phyloP scores from a whole-genome alignment of 2,329 filamentous ascomycete genomes.

The Apiospora saccharicola region DNA sequence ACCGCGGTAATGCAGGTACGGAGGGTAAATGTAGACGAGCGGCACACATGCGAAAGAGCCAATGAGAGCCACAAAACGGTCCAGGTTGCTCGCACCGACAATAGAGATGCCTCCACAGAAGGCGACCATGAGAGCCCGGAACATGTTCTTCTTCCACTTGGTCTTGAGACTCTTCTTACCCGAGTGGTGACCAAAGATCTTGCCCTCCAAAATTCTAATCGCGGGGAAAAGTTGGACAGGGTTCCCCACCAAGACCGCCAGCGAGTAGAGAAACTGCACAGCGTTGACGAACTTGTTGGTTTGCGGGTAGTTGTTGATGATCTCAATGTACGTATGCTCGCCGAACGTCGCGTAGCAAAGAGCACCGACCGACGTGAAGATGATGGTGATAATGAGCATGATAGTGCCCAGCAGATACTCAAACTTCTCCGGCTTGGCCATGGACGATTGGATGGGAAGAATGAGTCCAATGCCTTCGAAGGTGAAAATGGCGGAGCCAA shows the following conservation, averaged over 20 bases:
- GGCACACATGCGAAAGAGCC: constrained; percentile 78
- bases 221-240: constrained; percentile 80
- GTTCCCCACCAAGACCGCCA: constrained; percentile 76
- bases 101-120: constrained; percentile 69
- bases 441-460: constrained; percentile 77
- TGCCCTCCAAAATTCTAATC: constrained; percentile 73
- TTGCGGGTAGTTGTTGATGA: constrained; percentile 80
- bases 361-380: constrained; percentile 76
- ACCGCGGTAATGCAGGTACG: constrained; percentile 73
- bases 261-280: constrained; percentile 76
- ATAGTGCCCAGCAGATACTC: constrained; percentile 69
- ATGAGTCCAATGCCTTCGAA: constrained; percentile 82
- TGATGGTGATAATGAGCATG: constrained; percentile 76
- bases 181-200: constrained; percentile 70
- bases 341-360: constrained; percentile 80
- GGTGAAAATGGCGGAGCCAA: constrained; percentile 79
- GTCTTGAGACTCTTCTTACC: constrained; percentile 70
- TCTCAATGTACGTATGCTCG: constrained; percentile 71
- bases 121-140: constrained; percentile 64
- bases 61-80: constrained; percentile 78
- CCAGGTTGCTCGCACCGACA: constrained; percentile 71
- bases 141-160: constrained; percentile 80
- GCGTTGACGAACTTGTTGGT: constrained; percentile 75
- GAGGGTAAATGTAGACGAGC: constrained; percentile 79
- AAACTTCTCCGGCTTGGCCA: constrained; percentile 75